phyloP scores from a whole-genome alignment of 768 basidiomycete genomes.

The Tricholoma hemisulphureum region DNA sequence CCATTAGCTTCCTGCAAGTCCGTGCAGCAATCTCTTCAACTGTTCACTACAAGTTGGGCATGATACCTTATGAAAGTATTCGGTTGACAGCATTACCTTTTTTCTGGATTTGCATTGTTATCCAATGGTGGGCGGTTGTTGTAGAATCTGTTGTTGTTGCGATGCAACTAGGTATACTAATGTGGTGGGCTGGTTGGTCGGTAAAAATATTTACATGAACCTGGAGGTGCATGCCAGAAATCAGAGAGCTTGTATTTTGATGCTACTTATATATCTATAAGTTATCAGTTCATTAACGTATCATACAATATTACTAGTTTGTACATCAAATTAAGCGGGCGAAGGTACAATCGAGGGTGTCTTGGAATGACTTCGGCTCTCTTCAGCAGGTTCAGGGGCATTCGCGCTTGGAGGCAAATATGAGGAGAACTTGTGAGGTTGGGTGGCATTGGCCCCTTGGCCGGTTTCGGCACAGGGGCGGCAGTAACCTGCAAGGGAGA shows the following conservation, averaged over 20 bases:
- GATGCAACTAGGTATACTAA: conserved; percentile 54
- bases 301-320: too few relatives aligned
- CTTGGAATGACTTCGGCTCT: not conserved
- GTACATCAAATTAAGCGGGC: too few relatives aligned
- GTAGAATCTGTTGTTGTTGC: conserved; percentile 57
- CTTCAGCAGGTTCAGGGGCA: not conserved
- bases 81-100: conserved; percentile 64
- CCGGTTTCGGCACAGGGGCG: conserved; percentile 64
- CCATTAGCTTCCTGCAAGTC: conserved; percentile 51
- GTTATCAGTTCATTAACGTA: too few relatives aligned
- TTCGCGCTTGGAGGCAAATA: conserved; percentile 3
- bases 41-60: conserved; percentile 51
- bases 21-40: conserved; percentile 58
- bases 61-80: conserved; percentile 59
- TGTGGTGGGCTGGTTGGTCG: conserved; percentile 79
- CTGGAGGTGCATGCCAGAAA: conserved; percentile 1
- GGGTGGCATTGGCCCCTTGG: conserved; percentile 23
- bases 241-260: conserved; percentile 3
- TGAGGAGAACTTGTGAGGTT: conserved; percentile 8
- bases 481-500: conserved; percentile 53
- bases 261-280: conserved; percentile 6
- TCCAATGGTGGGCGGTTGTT: conserved; percentile 67
- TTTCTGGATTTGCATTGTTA: conserved; percentile 60
- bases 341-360: not conserved
- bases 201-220: conserved; percentile 46